These are phyloP conservation scores for Mycena vitilis DNA, from an alignment of 768 basidiomycete genomes.

Conservation along the genomic window DNA sequence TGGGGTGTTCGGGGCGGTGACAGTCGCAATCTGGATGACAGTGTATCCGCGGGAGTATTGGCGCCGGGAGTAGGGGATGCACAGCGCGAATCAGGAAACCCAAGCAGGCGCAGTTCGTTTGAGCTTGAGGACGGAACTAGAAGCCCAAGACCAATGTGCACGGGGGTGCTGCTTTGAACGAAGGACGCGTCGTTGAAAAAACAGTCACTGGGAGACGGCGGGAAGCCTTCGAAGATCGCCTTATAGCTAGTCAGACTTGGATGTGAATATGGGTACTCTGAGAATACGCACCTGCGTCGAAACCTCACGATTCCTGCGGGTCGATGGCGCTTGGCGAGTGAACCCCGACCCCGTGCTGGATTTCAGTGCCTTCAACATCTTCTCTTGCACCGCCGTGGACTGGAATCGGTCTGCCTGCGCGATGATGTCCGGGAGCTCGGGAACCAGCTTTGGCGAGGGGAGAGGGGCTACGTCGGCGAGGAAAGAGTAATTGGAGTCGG, in stretches of 20 bases:
- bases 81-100: not conserved
- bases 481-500: constrained; percentile 18
- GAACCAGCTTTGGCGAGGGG: not conserved
- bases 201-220: constrained; percentile 19
- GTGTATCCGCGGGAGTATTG: not conserved
- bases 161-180: constrained; percentile 7
- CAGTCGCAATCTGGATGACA: not conserved
- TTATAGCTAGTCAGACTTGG: not conserved
- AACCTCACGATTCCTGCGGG: not conserved
- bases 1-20: not conserved
- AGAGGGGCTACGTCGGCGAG: not conserved
- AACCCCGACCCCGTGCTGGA: constrained; percentile 21
- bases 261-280: not conserved
- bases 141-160: constrained; percentile 5
- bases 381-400: constrained; percentile 16
- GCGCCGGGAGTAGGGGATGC: not conserved
- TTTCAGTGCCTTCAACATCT: constrained; percentile 24
- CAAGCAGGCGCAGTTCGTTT: not conserved
- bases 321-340: constrained; percentile 10
- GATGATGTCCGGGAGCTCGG: constrained; percentile 17
- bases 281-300: constrained; percentile 16
- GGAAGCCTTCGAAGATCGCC: constrained; percentile 22
- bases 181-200: constrained; percentile 17
- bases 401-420: constrained; percentile 18
- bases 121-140: constrained; percentile 8